Evolutionary conservation across 2,329 filamentous ascomycete genomes (phyloP).

Genomic region (Elsinoe fawcettii): DNA sequence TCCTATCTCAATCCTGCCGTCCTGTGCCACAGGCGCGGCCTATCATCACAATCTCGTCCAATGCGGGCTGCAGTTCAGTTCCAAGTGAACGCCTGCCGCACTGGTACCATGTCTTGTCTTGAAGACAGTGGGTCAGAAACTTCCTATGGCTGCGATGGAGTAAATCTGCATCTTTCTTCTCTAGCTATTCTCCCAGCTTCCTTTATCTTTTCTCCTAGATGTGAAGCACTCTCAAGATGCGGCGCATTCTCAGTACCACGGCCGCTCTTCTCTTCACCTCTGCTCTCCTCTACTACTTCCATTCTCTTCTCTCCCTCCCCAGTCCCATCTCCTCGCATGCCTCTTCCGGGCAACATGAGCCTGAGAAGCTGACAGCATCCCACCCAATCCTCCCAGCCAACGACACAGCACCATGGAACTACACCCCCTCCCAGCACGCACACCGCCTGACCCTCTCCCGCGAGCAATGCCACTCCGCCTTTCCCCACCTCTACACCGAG

Average conservation of each 20-base stretch:
- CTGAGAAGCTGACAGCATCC: background rate
- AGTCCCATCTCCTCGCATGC: background rate
- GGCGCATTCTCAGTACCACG: conserved; percentile 1
- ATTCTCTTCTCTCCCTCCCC: background rate
- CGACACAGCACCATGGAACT: background rate
- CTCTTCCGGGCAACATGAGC: background rate
- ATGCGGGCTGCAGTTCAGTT: background rate
- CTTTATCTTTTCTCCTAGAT: background rate
- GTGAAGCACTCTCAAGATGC: background rate
- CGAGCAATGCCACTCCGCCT: conserved; percentile 27
- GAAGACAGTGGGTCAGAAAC: background rate
- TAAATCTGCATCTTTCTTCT: background rate
- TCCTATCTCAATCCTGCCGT: background rate
- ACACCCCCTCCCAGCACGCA: conserved; percentile 2
- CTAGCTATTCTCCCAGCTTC: background rate
- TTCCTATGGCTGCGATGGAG: background rate
- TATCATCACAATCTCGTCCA: background rate
- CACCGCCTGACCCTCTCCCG: conserved; percentile 20
- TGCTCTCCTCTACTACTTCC: background rate
- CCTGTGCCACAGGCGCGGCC: background rate
- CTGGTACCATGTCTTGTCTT: background rate
- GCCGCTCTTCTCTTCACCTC: background rate
- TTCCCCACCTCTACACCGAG: conserved; percentile 28
- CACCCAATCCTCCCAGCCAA: background rate
- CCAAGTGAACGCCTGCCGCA: background rate